Evolutionary conservation across 768 basidiomycete genomes (phyloP).

Genomic region (Xerocomellus amylosporus): DNA sequence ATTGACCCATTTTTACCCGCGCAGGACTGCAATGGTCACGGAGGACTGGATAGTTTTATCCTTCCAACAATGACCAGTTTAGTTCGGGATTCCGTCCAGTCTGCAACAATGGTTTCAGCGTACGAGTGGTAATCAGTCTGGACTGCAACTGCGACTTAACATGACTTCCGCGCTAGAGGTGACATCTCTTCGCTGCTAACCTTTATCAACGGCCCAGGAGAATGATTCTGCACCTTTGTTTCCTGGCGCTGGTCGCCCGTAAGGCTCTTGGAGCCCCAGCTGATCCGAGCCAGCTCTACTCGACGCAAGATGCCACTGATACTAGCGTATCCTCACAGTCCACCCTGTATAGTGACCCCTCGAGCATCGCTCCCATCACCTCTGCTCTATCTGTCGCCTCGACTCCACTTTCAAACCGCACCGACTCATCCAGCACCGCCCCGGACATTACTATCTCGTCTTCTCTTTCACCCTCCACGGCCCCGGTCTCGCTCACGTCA

Average conservation of each 20-base stretch:
- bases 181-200: background rate
- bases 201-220: background rate
- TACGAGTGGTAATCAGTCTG: slow-evolving; percentile 29
- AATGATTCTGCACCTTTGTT: slow-evolving; percentile 9
- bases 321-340: background rate
- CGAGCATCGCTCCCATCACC: background rate
- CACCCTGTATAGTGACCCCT: background rate
- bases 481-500: background rate
- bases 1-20: background rate
- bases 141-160: slow-evolving; percentile 1
- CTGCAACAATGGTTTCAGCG: slow-evolving; percentile 1
- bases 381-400: background rate
- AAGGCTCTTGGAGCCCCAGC: slow-evolving; percentile 10
- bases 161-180: background rate
- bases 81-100: background rate
- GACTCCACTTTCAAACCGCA: background rate
- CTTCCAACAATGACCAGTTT: background rate
- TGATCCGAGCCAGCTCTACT: background rate
- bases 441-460: background rate
- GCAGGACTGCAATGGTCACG: background rate
- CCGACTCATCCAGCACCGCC: background rate
- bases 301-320: background rate
- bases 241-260: slow-evolving; percentile 19
- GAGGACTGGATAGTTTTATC: background rate
- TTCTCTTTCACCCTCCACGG: background rate